These are phyloP conservation scores for Heliosperma pusillum DNA, from an alignment of 148 eudicot species.

Conservation along the genomic window DNA sequence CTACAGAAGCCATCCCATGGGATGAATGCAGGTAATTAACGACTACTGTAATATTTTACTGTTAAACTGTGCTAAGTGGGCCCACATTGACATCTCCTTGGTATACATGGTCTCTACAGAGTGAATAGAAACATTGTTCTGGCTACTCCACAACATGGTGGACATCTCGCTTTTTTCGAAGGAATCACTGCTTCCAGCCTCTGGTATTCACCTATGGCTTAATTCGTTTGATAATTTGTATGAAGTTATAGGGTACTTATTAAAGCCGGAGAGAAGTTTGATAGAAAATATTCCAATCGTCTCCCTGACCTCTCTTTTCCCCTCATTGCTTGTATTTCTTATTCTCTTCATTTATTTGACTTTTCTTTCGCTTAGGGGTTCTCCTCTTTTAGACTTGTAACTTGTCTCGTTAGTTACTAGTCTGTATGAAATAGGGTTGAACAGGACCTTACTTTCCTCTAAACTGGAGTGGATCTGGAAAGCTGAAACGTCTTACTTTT, in stretches of 20 bases:
- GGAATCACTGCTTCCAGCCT: conserved; percentile 79
- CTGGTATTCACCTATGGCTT: conserved; percentile 47
- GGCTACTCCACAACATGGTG: conserved; percentile 82
- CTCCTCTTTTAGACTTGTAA: background rate
- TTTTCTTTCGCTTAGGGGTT: background rate
- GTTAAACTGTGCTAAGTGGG: background rate
- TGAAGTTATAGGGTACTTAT: conserved; percentile 8
- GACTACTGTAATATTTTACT: conserved; percentile 12
- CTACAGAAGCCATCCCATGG: conserved; percentile 93
- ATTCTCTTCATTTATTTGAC: background rate
- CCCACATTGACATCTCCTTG: conserved; percentile 4
- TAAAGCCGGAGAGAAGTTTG: background rate
- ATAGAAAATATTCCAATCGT: background rate
- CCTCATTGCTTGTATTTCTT: background rate
- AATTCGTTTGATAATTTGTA: background rate
- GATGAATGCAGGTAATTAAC: conserved; percentile 85
- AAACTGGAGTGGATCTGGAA: background rate
- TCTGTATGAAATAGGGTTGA: background rate
- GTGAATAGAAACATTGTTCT: conserved; percentile 78
- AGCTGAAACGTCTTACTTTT: background rate
- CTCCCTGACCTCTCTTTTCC: background rate
- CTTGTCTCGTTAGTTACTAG: background rate
- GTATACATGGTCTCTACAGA: conserved; percentile 36
- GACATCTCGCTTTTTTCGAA: conserved; percentile 91
- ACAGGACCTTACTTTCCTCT: background rate